These are phyloP conservation scores for Chrysopogon serrulatus DNA, from an alignment of 176 grass and related monocot species.

Conservation along the genomic window DNA sequence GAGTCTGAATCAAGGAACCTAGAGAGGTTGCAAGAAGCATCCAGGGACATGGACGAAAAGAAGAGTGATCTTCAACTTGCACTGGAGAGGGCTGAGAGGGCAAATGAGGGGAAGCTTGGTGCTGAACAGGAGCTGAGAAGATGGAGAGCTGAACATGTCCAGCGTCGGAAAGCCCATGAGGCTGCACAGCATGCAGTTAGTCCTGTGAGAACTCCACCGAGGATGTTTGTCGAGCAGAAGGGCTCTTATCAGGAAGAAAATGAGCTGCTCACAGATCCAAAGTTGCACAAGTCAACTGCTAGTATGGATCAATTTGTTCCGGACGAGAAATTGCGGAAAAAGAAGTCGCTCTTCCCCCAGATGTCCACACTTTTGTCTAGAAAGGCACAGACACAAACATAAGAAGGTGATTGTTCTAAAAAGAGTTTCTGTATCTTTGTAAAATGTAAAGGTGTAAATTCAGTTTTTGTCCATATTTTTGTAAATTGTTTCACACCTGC, in stretches of 20 bases:
- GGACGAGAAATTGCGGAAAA: conserved; percentile 43
- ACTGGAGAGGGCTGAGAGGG: conserved; percentile 56
- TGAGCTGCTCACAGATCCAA: conserved; percentile 19
- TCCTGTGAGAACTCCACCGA: conserved; percentile 34
- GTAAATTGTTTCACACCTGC: conserved; percentile 18
- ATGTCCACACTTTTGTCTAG: conserved; percentile 53
- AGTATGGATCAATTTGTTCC: conserved; percentile 25
- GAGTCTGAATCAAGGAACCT: conserved; percentile 55
- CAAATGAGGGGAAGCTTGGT: conserved; percentile 85
- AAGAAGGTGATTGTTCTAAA: conserved; percentile 1
- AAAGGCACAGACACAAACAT: conserved; percentile 39
- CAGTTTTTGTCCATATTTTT: conserved; percentile 24
- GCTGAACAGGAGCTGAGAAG: conserved; percentile 83
- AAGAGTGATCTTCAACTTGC: conserved; percentile 52
- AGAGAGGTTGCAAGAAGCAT: conserved; percentile 54
- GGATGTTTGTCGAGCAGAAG: conserved; percentile 22
- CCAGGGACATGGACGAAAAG: conserved; percentile 39
- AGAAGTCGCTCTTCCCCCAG: conserved; percentile 67
- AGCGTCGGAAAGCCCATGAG: conserved; percentile 54
- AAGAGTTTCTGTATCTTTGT: conserved; percentile 13
- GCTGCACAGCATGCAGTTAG: conserved; percentile 40
- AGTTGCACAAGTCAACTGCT: conserved; percentile 25
- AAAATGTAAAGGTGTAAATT: conserved; percentile 33
- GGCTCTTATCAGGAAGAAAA: conserved; percentile 32
- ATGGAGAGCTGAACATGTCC: conserved; percentile 79